Base-by-base conservation (phyloP, 1,284 basidiomycete genomes). In the Trichosporon ovoides region DNA sequence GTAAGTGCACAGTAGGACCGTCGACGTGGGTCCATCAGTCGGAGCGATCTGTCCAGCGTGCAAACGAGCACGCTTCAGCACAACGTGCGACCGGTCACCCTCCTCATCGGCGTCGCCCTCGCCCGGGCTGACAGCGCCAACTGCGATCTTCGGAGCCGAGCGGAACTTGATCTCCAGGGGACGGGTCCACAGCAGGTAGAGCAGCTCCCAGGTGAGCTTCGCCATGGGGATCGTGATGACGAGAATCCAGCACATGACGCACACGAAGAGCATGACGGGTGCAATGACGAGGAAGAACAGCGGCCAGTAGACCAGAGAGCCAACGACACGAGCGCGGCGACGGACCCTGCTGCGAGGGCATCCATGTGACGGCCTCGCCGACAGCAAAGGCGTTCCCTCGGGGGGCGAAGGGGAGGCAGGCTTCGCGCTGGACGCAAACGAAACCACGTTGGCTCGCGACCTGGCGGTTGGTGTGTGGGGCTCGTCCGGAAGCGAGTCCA, bases 201-300 rank as follows among this genome's bases (percentile, higher is more conserved):
- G 82, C 38, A 99, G 83, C 14, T 86, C 90, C 94, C 95, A 98
- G 63, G 87, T 91, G 49, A 98, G 83, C 76, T 90, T 95, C 35
- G 94, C 96, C 96, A 98, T 99, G 7, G 96, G 96, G 62, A 98
- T 91, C 38, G 94, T 89, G 72, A 98, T 83, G 60, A 98, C 87
- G 62, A 93, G 82, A 22, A 83, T 90, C 92, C 94, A 99, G 79
- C 94, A 98, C 46, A 92, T 78, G 57, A 90, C 72, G 73, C 92
- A 94, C 34, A 91, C 89, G 60, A 87, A 58, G 52, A 94, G 82
- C 84, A 98, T 88, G 60, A 91, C 79, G 3, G 96, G 96, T 1
- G 91, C 88, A 68, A 99, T 86, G 69, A 97, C 77, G 59, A 83
- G 78, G 62, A 85, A 76, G 72, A 95, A 84, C 2, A 81, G 77